phyloP scores from a whole-genome alignment of 2,329 filamentous ascomycete species.

The Emmonsiellopsis sp. region DNA sequence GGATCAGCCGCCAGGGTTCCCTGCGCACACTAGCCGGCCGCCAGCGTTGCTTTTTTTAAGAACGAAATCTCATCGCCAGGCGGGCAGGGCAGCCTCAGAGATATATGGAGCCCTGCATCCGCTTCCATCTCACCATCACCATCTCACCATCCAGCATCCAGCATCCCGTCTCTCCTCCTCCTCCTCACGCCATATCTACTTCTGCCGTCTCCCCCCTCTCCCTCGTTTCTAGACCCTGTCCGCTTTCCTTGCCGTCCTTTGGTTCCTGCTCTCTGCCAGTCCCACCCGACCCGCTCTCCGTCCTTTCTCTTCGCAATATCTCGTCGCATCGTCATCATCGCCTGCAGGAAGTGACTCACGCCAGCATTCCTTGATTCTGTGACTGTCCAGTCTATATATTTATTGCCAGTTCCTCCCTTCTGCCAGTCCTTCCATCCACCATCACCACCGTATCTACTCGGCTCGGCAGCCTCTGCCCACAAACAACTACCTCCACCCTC shows the following conservation, averaged over 20 bases:
- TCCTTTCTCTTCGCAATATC: neutral
- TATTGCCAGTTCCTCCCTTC: neutral
- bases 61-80: neutral
- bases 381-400: neutral
- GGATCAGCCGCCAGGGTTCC: conserved; percentile 3
- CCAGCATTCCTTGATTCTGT: neutral
- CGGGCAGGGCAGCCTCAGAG: too few species aligned
- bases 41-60: neutral
- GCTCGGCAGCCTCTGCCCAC: neutral
- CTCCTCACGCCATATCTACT: neutral
- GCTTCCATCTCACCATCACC: too few species aligned
- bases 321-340: neutral
- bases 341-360: neutral
- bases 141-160: neutral
- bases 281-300: neutral
- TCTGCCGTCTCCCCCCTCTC: neutral
- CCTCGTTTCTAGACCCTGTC: neutral
- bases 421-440: neutral
- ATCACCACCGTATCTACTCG: neutral
- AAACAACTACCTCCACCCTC: neutral
- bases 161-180: neutral
- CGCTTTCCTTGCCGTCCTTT: neutral
- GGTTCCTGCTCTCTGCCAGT: neutral
- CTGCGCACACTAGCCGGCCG: neutral
- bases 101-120: too few species aligned